Evolutionary conservation across 2,329 filamentous ascomycete species (phyloP), one percentile per base, ranked within the genome.

Genomic region (Talaromyces islandicus): DNA sequence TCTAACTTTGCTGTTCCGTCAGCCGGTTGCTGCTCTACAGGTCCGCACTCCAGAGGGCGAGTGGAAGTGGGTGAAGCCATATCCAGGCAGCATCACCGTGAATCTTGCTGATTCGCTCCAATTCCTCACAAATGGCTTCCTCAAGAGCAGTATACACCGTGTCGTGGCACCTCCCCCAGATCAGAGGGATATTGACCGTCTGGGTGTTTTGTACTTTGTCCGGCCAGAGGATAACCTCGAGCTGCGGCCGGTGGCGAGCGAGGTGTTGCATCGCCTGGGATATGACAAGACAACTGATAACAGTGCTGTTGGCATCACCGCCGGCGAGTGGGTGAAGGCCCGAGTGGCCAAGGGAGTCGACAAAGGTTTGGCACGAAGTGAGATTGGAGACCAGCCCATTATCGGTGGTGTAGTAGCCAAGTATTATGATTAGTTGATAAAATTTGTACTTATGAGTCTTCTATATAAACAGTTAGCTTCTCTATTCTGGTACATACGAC

Each of bases 11-110:
- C 73, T 85, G 0, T 85, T 85, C 72, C 75, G 81, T 2, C 83
- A 85, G 64, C 83, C 83, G 0, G 78, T 85, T 0, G 81, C 82
- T 0, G 82, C 78, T 0, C 72, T 86, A 6, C 83, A 86, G 67
- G 81, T 85, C 21, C 77, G 78, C 19, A 74, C 73, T 7, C 67
- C 72, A 1, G 73, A 76, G 0, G 74, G 75, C 0, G 64, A 76
- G 1, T 83, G 81, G 81, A 80, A 78, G 48, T 82, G 75, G 67
- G 77, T 80, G 0, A 76, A 75, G 41, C 77, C 80, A 0, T 72
- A 77, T 0, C 72, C 78, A 1, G 80, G 75, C 0, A 78, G 73
- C 6, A 73, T 83, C n/a, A 80, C 78, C 0, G 79, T 83, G 25
- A 83, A 83, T 59, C 75, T 81, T 0, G 78, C 77, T 6, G 81